Evolutionary conservation across 2,329 filamentous ascomycete species (phyloP).

Genomic region (Spiromastix sp.): DNA sequence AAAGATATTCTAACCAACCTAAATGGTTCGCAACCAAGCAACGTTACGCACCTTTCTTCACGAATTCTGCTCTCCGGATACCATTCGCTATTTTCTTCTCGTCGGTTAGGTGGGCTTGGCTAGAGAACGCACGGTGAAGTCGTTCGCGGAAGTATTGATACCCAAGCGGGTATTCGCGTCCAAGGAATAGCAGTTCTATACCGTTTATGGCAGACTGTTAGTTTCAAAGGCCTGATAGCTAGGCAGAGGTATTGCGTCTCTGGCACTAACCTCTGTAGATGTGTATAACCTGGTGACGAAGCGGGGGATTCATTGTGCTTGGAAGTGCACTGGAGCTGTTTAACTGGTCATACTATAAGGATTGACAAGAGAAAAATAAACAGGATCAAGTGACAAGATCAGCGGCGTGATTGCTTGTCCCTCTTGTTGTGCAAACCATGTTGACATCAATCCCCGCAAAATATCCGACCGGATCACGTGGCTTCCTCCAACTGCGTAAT

Average conservation of each 20-base stretch:
- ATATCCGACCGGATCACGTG: too few species aligned
- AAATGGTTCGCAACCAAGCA: not conserved
- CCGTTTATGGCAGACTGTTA: not conserved
- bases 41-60: slow-evolving; percentile 66
- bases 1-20: not conserved
- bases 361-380: too few species aligned
- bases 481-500: too few species aligned
- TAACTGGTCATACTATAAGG: too few species aligned
- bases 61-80: slow-evolving; percentile 71
- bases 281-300: slow-evolving; percentile 68
- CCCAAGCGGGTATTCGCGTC: slow-evolving; percentile 77
- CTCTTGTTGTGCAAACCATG: too few species aligned
- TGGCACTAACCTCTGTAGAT: slow-evolving; percentile 94
- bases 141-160: slow-evolving; percentile 72
- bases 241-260: too few species aligned
- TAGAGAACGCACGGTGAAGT: slow-evolving; percentile 75
- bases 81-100: slow-evolving; percentile 65
- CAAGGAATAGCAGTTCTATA: slow-evolving; percentile 71
- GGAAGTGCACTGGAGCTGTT: not conserved
- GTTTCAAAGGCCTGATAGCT: too few species aligned
- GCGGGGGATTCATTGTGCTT: slow-evolving; percentile 39
- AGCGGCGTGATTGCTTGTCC: too few species aligned
- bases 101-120: slow-evolving; percentile 59
- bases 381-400: too few species aligned
- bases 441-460: too few species aligned